Percentiles rank a stretch among this genome's conserved stretches.
These are phyloP conservation scores for Leccinum rimulosum DNA, from an alignment of 768 basidiomycete genomes.

Conservation along the genomic window DNA sequence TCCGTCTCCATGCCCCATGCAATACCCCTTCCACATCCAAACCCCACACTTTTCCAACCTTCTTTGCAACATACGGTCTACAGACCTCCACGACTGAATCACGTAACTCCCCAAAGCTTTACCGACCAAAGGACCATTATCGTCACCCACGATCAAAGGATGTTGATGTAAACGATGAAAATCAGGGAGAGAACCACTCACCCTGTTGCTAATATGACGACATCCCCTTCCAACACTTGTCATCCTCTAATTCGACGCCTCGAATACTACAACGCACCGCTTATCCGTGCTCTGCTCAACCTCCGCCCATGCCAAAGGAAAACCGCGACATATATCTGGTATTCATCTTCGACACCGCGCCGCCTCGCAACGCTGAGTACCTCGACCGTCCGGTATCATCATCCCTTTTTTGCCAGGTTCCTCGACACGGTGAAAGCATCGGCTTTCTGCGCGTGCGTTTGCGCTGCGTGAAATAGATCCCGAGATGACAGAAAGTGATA, in stretches of 20 bases:
- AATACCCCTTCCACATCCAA: slow-evolving; percentile 64
- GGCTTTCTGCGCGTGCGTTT: slow-evolving; percentile 27
- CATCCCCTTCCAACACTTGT: slow-evolving; percentile 27
- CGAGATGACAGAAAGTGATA: slow-evolving; percentile 49
- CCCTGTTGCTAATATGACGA: slow-evolving; percentile 35
- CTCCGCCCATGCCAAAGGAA: slow-evolving; percentile 20
- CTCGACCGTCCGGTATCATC: slow-evolving; percentile 50
- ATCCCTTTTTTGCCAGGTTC: slow-evolving; percentile 32
- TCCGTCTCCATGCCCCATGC: slow-evolving; percentile 38
- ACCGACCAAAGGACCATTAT: not conserved
- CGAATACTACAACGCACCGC: slow-evolving; percentile 8
- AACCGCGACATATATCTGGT: slow-evolving; percentile 54
- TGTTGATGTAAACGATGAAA: not conserved
- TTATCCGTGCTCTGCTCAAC: slow-evolving; percentile 44
- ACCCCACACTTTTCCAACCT: slow-evolving; percentile 60
- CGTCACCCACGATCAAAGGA: not conserved
- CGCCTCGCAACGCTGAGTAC: slow-evolving; percentile 25
- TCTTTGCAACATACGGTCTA: slow-evolving; percentile 42
- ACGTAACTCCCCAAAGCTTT: slow-evolving; percentile 46
- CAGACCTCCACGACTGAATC: slow-evolving; percentile 42
- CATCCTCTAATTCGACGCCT: slow-evolving; percentile 31
- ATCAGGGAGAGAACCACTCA: slow-evolving; percentile 10
- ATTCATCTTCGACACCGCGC: slow-evolving; percentile 9
- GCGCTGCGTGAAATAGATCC: slow-evolving; percentile 40
- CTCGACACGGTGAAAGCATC: slow-evolving; percentile 24